Evolutionary conservation across 2,329 filamentous ascomycete genomes (phyloP), one percentile per base, ranked within the genome.

Genomic region (Fusarium piperis): DNA sequence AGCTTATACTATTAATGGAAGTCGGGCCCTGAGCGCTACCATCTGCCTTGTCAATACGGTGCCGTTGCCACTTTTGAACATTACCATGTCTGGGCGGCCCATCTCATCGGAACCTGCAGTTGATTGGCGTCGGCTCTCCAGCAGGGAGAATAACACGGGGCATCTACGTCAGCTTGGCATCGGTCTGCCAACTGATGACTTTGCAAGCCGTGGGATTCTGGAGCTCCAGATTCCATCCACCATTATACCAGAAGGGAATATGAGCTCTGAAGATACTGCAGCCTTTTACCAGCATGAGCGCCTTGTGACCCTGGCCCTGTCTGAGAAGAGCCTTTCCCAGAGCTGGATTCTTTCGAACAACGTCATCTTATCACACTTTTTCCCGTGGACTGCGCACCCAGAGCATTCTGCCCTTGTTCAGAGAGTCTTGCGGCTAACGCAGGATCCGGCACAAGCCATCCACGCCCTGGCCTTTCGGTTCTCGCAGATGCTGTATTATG

Each of bases 401-500:
- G 69, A 68, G 7, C 66, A 70, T 26, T 23, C 60, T 1, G 33
- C 1, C 39, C 39, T 41, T 41, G 52, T 72, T 6, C 65, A 72
- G n/a, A 51, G 23, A 2, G 62, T 72, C n/a, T 20, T 70, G 2
- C 36, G 41, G 15, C 11, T n/a, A 7, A 72, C 62, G 3, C 38
- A 32, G 0, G 41, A 70, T 12, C 69, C 70, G 2, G 65, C 69
- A 0, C 39, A 41, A 4, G 69, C 62, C 2, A 26, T 67, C 6
- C 62, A 67, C 4, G 60, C 51, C 0, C 28, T 64, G 5, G 46
- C 44, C 4, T 64, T 65, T 16, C 38, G 58, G 10, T 55, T 72
- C 15, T 62, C 67, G 2, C 55, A 62, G 30, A 67, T 61, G 62
- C 23, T 64, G 1, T 72, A 60, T 33, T 61, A 70, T 30, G 53